Percentiles rank a stretch among this genome's conserved stretches.
Conservation (phyloP, 371 early-diverging fungal genomes). For the Mucor lusitanicus region DNA sequence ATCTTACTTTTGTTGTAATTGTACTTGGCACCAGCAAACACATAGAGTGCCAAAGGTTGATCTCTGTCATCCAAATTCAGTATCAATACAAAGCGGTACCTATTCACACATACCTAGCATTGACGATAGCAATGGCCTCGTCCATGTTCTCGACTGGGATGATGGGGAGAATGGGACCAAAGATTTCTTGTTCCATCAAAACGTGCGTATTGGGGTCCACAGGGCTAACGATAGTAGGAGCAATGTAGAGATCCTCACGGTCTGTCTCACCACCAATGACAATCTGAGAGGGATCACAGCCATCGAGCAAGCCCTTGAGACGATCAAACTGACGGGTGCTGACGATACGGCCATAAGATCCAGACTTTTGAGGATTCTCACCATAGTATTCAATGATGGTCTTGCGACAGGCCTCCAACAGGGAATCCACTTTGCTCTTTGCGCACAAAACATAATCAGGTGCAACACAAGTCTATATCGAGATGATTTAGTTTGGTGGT, state of each 20-base stretch:
- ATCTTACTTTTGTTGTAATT: slow-evolving; percentile 36
- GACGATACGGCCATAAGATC: slow-evolving; percentile 73
- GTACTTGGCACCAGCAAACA: slow-evolving; percentile 48
- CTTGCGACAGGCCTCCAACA: slow-evolving; percentile 51
- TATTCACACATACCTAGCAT: slow-evolving; percentile 15
- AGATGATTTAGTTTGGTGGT: neutral
- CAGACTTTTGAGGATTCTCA: slow-evolving; percentile 44
- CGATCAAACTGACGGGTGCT: slow-evolving; percentile 71
- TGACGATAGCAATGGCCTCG: slow-evolving; percentile 67
- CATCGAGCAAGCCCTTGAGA: slow-evolving; percentile 58
- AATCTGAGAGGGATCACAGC: slow-evolving; percentile 43
- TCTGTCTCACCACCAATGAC: slow-evolving; percentile 61
- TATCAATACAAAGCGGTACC: neutral
- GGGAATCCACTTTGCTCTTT: slow-evolving; percentile 48
- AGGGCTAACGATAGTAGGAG: slow-evolving; percentile 67
- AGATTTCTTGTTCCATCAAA: slow-evolving; percentile 76
- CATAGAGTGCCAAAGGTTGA: slow-evolving; percentile 75
- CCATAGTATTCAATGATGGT: slow-evolving; percentile 56
- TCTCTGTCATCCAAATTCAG: slow-evolving; percentile 24
- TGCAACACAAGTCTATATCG: slow-evolving; percentile 74
- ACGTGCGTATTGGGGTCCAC: slow-evolving; percentile 47
- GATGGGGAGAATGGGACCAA: slow-evolving; percentile 80
- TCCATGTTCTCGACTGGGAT: slow-evolving; percentile 71
- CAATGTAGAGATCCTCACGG: slow-evolving; percentile 60
- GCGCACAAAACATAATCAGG: slow-evolving; percentile 84